These are phyloP conservation scores for Eimeria sp. DNA, from an alignment of 169 alveolate genomes.

Conservation along the genomic window DNA sequence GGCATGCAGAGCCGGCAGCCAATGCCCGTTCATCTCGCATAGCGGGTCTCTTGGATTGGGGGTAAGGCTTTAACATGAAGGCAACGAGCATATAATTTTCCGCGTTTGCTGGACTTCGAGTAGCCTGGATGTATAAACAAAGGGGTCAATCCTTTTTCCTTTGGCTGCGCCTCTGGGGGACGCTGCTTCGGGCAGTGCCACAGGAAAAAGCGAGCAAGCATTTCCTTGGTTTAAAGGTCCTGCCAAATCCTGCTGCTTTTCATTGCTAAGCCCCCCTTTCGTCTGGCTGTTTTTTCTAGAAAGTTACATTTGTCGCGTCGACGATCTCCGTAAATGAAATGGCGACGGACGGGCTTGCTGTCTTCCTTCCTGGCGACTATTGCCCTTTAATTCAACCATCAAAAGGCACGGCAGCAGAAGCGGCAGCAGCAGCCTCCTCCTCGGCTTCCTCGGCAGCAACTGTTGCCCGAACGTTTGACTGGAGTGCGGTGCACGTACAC, in stretches of 20 bases:
- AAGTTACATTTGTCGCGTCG: neutral
- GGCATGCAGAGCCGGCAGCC: neutral
- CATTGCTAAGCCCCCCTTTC: neutral
- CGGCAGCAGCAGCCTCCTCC: slow-evolving; percentile 37
- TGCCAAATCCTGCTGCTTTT: neutral
- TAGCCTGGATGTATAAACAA: neutral
- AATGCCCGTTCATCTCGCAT: neutral
- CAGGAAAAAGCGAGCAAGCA: neutral
- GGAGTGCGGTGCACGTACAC: slow-evolving; percentile 42
- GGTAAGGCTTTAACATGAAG: neutral
- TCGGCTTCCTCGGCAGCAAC: slow-evolving; percentile 60
- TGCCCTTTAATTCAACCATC: slow-evolving; percentile 24
- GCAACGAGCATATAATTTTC: neutral
- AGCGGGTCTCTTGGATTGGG: neutral
- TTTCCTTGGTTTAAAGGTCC: neutral
- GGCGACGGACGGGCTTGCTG: slow-evolving; percentile 21
- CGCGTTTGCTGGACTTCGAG: neutral
- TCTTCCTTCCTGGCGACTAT: slow-evolving; percentile 69
- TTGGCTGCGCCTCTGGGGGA: neutral
- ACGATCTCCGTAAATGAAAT: neutral
- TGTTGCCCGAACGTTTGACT: slow-evolving; percentile 37
- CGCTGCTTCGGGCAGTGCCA: neutral
- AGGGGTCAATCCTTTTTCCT: neutral
- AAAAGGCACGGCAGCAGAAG: slow-evolving; percentile 60
- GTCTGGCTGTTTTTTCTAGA: neutral